phyloP scores from a whole-genome alignment of 23 red algal genomes.

The Chondrus crispus region DNA sequence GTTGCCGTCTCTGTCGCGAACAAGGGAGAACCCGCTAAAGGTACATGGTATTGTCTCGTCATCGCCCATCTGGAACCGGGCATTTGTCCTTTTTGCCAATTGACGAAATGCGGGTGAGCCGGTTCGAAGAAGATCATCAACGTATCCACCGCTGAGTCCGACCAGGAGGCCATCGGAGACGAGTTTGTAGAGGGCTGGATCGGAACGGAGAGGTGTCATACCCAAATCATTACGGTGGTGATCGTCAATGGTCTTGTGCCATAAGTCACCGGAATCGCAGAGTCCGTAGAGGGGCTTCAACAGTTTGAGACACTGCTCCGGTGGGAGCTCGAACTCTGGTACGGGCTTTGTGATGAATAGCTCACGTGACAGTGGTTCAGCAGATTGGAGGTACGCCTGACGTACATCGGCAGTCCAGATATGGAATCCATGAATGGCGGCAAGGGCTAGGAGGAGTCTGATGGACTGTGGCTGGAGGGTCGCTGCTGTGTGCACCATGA shows the following conservation, averaged over 20 bases:
- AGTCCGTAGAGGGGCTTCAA: slow-evolving; percentile 19
- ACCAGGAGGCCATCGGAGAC: background rate
- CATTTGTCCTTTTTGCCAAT: background rate
- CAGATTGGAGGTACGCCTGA: slow-evolving; percentile 24
- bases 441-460: background rate
- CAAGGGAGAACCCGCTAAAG: background rate
- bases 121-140: background rate
- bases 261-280: slow-evolving; percentile 28
- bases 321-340: slow-evolving; percentile 5
- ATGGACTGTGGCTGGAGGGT: slow-evolving; percentile 36
- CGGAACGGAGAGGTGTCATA: background rate
- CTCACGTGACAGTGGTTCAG: background rate
- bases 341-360: slow-evolving; percentile 20
- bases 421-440: background rate
- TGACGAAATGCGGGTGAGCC: background rate
- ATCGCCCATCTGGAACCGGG: background rate
- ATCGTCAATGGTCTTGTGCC: background rate
- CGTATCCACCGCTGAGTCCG: background rate
- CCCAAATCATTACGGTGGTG: background rate
- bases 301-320: slow-evolving; percentile 2
- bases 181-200: slow-evolving; percentile 1
- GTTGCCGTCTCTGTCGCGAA: background rate
- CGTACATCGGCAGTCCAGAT: slow-evolving; percentile 20
- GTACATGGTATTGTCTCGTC: background rate
- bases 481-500: slow-evolving; percentile 5